phyloP scores from a whole-genome alignment of 176 grass and related monocot genomes.

The Bolboschoenus planiculmis region DNA sequence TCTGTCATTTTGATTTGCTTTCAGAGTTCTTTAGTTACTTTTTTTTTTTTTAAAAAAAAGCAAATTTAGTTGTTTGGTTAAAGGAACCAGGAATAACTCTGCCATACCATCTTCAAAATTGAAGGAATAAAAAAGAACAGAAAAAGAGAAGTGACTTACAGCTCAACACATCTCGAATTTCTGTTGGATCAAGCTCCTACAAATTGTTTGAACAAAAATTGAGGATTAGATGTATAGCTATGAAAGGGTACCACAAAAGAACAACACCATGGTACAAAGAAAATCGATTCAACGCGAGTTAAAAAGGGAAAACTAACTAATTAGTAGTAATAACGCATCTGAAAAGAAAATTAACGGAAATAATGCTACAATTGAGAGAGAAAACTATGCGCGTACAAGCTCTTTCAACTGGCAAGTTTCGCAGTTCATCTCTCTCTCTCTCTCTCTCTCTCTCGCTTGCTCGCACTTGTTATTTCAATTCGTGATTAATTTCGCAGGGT shows the following conservation, averaged over 20 bases:
- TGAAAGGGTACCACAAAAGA: background rate
- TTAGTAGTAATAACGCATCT: background rate
- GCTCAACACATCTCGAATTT: slow-evolving; percentile 45
- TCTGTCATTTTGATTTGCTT: background rate
- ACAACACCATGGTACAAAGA: background rate
- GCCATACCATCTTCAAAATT: background rate
- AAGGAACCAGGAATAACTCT: background rate
- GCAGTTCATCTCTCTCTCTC: slow-evolving; percentile 40
- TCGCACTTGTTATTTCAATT: background rate
- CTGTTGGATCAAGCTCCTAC: slow-evolving; percentile 28
- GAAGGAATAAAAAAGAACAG: background rate
- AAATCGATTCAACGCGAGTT: slow-evolving; percentile 2
- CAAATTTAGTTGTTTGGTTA: background rate
- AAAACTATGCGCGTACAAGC: slow-evolving; percentile 24
- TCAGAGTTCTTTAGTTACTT: background rate
- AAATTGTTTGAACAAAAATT: background rate
- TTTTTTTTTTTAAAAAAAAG: background rate
- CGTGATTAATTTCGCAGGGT: slow-evolving; percentile 2
- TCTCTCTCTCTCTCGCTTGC: background rate
- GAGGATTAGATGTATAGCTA: background rate
- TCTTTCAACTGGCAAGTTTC: slow-evolving; percentile 58
- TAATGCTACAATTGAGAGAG: background rate
- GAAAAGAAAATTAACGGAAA: background rate
- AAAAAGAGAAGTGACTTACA: slow-evolving; percentile 29
- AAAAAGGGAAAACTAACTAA: background rate